Conservation (phyloP, 1,139 yeast species). For the Martiniozyma asiatica region DNA sequence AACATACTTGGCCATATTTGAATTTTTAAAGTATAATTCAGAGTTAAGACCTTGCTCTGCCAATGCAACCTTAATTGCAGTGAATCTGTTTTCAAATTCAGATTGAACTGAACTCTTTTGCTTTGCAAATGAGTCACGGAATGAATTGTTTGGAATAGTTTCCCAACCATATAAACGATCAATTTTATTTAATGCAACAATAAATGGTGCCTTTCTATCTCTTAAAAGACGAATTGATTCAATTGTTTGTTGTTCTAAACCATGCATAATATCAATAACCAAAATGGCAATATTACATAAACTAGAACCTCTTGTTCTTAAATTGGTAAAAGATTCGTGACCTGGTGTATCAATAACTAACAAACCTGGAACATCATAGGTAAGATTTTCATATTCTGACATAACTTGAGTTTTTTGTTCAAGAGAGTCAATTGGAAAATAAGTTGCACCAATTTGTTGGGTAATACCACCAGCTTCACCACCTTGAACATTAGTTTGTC, state of each 20-base stretch:
- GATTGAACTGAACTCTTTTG: conserved; percentile 80
- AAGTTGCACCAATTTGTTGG: conserved; percentile 99
- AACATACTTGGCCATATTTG: conserved; percentile 83
- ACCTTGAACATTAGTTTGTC: conserved; percentile 98
- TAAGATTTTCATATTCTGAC: conserved; percentile 74
- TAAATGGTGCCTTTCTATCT: conserved; percentile 95
- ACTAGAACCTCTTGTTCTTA: conserved; percentile 98
- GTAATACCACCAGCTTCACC: conserved; percentile 99
- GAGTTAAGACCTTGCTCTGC: conserved; percentile 98
- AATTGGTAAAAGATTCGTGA: conserved; percentile 96
- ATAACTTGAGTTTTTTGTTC: conserved; percentile 83
- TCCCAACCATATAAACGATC: conserved; percentile 97
- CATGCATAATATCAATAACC: conserved; percentile 98
- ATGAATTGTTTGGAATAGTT: conserved; percentile 76
- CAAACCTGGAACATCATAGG: conserved; percentile 93
- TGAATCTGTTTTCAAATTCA: conserved; percentile 82
- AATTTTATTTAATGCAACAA: conserved; percentile 92
- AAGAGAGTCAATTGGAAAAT: conserved; percentile 94
- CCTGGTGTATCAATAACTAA: conserved; percentile 97
- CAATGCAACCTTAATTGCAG: conserved; percentile 77
- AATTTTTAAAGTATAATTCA: conserved; percentile 90
- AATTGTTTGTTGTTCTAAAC: conserved; percentile 92
- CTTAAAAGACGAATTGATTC: conserved; percentile 87
- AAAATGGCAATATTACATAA: conserved; percentile 97
- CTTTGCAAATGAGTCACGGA: conserved; percentile 82